These are phyloP conservation scores for Petunia secreta DNA, from an alignment of 257 asterid genomes.

Conservation along the genomic window DNA sequence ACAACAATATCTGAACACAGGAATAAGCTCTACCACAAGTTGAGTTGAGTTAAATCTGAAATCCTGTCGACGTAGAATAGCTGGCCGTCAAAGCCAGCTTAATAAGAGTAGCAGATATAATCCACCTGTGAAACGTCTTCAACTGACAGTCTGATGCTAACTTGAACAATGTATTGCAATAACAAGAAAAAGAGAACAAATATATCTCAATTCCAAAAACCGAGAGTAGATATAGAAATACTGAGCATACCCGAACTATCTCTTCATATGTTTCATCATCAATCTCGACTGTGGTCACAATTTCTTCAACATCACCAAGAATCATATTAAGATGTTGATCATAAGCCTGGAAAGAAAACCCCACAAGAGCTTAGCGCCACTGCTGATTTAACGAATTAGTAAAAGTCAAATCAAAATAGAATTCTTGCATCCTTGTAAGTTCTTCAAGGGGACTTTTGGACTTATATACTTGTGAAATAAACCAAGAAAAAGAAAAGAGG, in stretches of 20 bases:
- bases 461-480: background rate
- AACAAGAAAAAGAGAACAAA: background rate
- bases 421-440: background rate
- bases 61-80: background rate
- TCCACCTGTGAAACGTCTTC: background rate
- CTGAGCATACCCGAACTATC: conserved; percentile 80
- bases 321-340: conserved; percentile 99
- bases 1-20: background rate
- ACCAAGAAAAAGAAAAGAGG: background rate
- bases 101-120: background rate
- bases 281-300: conserved; percentile 86
- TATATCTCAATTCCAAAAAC: background rate
- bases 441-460: background rate
- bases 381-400: background rate
- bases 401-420: background rate
- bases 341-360: conserved; percentile 70
- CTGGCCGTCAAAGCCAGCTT: background rate
- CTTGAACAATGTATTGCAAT: background rate
- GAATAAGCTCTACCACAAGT: background rate
- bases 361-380: conserved; percentile 24
- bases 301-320: conserved; percentile 96
- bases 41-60: background rate
- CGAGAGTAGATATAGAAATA: background rate
- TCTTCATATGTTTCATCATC: conserved; percentile 99
- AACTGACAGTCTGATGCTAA: conserved; percentile 13